A percentile compares a stretch with the other conserved stretches of the same genome.
phyloP scores from a whole-genome alignment of 352 stramenopile species.

The Pilasporangium apinafurcum region DNA sequence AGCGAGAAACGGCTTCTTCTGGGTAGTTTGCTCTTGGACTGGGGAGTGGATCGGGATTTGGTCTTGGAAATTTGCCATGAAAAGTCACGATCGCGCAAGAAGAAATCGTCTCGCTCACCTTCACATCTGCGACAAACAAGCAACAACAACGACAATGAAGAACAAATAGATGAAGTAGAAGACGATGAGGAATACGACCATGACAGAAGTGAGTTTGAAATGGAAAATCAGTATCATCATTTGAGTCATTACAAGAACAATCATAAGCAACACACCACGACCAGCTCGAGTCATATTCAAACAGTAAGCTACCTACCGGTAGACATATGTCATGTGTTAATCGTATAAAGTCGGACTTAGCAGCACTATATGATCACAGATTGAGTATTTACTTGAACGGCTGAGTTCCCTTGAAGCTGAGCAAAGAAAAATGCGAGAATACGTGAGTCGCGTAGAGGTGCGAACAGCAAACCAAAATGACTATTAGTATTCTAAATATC shows the following conservation, averaged over 20 bases:
- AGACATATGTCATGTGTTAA: neutral
- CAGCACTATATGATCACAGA: conserved; percentile 12
- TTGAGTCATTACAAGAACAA: neutral
- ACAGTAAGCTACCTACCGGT: conserved; percentile 14
- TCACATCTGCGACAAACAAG: neutral
- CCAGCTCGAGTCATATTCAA: conserved; percentile 17
- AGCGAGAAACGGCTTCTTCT: conserved; percentile 34
- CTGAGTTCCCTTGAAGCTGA: conserved; percentile 42
- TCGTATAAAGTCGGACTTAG: neutral
- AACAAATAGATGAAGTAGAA: neutral
- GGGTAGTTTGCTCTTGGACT: conserved; percentile 44
- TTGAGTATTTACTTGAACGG: conserved; percentile 47
- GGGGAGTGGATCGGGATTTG: conserved; percentile 35
- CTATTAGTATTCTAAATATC: neutral
- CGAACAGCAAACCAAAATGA: neutral
- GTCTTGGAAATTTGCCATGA: conserved; percentile 44
- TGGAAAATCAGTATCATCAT: neutral
- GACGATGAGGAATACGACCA: conserved; percentile 3
- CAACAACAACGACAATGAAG: conserved; percentile 9
- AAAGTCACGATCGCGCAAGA: neutral
- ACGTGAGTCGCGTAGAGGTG: conserved; percentile 42
- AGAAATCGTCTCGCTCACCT: neutral
- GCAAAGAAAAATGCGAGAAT: conserved; percentile 21
- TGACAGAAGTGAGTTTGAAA: neutral
- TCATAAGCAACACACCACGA: neutral